Percentiles rank a stretch among this genome's conserved stretches.
Evolutionary conservation across 495 filamentous ascomycete genomes (phyloP).

Genomic region (Neurospora africana): DNA sequence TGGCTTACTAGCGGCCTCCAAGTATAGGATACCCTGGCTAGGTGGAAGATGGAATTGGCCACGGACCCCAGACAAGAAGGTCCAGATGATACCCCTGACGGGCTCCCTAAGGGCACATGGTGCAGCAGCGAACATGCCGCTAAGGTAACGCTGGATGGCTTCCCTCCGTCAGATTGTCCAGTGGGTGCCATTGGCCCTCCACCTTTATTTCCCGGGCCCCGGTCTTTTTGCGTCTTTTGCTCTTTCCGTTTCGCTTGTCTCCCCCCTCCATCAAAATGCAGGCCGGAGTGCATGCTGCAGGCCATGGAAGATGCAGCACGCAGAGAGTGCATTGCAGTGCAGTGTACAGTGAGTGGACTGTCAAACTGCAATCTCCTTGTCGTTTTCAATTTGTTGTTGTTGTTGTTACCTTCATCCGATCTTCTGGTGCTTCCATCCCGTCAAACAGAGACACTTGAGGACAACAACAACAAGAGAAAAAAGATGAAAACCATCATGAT

Average conservation of each 20-base stretch:
- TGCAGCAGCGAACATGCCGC: background rate
- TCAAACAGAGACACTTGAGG: background rate
- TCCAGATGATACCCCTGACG: background rate
- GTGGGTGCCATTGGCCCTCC: background rate
- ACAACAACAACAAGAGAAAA: background rate
- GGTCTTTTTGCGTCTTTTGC: background rate
- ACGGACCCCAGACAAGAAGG: background rate
- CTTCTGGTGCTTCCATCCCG: background rate
- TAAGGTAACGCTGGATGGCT: background rate
- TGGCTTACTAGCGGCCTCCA: background rate
- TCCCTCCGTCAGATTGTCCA: background rate
- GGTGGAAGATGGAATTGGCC: background rate
- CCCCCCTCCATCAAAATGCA: background rate
- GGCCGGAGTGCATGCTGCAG: background rate
- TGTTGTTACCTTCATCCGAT: background rate
- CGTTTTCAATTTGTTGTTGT: background rate
- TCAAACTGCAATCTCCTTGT: background rate
- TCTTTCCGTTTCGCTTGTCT: background rate
- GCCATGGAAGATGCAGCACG: background rate
- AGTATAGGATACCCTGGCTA: background rate
- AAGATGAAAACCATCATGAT: background rate
- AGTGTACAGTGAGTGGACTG: background rate
- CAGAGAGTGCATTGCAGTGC: background rate
- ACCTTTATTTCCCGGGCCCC: background rate
- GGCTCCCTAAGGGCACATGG: background rate